phyloP scores from a whole-genome alignment of 495 filamentous ascomycete species.

The Diplogelasinospora grovesii region DNA sequence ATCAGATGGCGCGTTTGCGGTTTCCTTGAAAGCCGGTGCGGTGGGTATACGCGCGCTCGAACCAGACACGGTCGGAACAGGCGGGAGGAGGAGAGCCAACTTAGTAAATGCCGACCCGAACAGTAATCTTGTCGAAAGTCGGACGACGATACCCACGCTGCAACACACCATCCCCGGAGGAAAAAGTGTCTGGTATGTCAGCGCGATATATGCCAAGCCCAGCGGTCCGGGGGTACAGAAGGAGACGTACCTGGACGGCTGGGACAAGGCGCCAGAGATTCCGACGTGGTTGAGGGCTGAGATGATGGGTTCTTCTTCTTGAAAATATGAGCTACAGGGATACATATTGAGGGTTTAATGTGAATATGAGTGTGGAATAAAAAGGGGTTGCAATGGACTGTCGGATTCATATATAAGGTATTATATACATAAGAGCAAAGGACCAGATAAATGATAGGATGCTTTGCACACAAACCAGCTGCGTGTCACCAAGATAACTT shows the following conservation, averaged over 20 bases:
- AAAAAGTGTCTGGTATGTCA: constrained; percentile 43
- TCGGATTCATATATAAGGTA: too few species aligned
- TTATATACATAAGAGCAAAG: too few species aligned
- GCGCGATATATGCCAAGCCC: constrained; percentile 46
- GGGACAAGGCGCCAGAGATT: constrained; percentile 46
- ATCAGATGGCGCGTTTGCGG: constrained; percentile 50
- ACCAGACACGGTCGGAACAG: too few species aligned
- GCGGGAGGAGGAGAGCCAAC: constrained; percentile 40
- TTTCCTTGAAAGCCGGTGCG: constrained; percentile 55
- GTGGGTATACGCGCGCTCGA: constrained; percentile 63
- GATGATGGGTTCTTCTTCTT: too few species aligned
- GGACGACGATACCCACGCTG: constrained; percentile 64
- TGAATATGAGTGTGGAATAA: too few species aligned
- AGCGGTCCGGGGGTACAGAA: constrained; percentile 28
- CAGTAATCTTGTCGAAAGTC: constrained; percentile 62
- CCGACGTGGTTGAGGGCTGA: constrained; percentile 49
- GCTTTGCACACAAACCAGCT: too few species aligned
- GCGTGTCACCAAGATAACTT: too few species aligned
- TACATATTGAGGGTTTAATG: too few species aligned
- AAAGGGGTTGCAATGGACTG: too few species aligned
- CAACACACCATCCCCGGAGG: constrained; percentile 42
- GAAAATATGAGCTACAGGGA: too few species aligned
- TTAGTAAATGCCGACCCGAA: constrained; percentile 72
- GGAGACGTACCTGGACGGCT: constrained; percentile 43
- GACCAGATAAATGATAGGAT: too few species aligned